Percentiles rank a stretch among this genome's conserved stretches.
These are phyloP conservation scores for Metschnikowia baotianmanensis DNA, from an alignment of 805 yeast genomes.

Conservation along the genomic window DNA sequence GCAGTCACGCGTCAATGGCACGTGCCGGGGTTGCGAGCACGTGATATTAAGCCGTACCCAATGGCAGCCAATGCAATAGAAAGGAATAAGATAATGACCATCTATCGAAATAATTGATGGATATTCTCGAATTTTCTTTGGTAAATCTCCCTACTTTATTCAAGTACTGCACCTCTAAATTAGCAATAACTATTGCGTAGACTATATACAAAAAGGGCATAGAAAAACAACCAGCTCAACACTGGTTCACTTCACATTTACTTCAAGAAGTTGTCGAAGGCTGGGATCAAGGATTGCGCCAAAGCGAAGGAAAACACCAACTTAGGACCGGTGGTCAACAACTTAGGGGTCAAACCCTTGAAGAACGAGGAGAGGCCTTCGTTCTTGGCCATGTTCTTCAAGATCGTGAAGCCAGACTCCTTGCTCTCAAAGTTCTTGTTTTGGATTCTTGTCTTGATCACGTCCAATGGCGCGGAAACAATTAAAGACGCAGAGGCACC, in stretches of 20 bases:
- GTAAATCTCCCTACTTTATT: not conserved
- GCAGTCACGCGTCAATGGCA: not conserved
- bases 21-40: not conserved
- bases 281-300: conserved; percentile 96
- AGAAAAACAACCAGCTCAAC: too few relatives aligned
- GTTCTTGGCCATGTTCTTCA: conserved; percentile 87
- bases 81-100: too few relatives aligned
- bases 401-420: conserved; percentile 87
- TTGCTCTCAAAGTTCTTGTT: conserved; percentile 94
- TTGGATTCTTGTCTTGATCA: conserved; percentile 97
- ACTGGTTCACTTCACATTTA: conserved; percentile 16
- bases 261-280: conserved; percentile 72
- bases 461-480: conserved; percentile 97
- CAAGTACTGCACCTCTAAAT: too few relatives aligned
- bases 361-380: conserved; percentile 91
- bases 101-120: too few relatives aligned
- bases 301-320: conserved; percentile 96
- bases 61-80: not conserved
- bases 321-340: conserved; percentile 97
- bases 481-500: conserved; percentile 97
- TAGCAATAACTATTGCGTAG: too few relatives aligned
- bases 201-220: conserved; percentile 10
- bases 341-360: conserved; percentile 95
- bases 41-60: too few relatives aligned
- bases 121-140: not conserved